A percentile compares a stretch with the other conserved stretches of the same genome.
Conservation (phyloP, 129 eudicot species). For the Centella asiatica region DNA sequence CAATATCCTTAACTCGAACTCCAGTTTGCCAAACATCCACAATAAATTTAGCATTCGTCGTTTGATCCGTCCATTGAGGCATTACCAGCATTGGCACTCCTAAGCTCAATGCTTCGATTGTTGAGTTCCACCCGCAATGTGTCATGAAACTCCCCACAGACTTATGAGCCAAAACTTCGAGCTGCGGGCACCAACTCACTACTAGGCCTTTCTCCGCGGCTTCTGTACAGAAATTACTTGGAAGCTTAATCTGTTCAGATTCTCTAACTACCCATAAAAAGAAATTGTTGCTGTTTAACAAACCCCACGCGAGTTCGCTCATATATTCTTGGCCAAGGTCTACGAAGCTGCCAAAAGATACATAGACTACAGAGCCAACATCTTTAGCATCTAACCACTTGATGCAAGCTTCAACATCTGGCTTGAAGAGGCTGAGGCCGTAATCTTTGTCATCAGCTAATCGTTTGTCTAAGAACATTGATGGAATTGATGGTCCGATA, state of each 20-base stretch:
- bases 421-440: conserved; percentile 34
- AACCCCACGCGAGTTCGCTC: conserved; percentile 52
- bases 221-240: conserved; percentile 22
- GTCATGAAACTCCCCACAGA: conserved; percentile 13
- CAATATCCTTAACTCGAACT: not conserved
- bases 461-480: conserved; percentile 36
- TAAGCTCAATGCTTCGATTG: conserved; percentile 8
- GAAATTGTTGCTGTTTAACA: conserved; percentile 14
- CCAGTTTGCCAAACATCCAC: conserved; percentile 10
- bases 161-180: conserved; percentile 10
- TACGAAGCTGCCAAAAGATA: conserved; percentile 47
- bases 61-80: conserved; percentile 13
- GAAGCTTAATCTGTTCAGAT: conserved; percentile 36
- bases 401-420: conserved; percentile 24
- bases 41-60: conserved; percentile 3
- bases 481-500: conserved; percentile 52
- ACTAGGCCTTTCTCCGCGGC: conserved; percentile 24
- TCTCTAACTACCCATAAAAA: conserved; percentile 36
- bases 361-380: conserved; percentile 38
- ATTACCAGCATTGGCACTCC: conserved; percentile 9
- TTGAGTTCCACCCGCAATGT: conserved; percentile 10
- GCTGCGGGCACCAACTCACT: conserved; percentile 8
- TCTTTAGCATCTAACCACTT: conserved; percentile 39
- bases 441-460: conserved; percentile 30
- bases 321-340: conserved; percentile 27